phyloP scores from a whole-genome alignment of 305 asterid genomes.

The Fraxinus angustifolia region DNA sequence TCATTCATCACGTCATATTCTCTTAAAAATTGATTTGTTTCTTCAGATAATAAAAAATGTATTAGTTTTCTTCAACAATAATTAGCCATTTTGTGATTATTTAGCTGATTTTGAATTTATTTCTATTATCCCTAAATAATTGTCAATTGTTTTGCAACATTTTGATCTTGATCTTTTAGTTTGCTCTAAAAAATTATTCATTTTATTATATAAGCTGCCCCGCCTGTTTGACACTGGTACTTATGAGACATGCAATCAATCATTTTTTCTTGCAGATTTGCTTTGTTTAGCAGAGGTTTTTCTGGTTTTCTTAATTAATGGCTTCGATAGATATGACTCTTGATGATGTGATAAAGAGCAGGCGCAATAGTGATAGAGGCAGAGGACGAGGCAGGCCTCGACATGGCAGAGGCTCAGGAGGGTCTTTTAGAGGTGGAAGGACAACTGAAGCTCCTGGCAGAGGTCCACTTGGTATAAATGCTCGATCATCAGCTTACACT shows the following conservation, averaged over 20 bases:
- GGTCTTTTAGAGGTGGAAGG: slow-evolving; percentile 77
- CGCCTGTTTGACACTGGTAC: neutral
- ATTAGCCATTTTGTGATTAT: neutral
- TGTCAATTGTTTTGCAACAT: neutral
- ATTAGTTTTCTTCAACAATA: neutral
- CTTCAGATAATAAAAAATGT: neutral
- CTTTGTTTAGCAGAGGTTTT: neutral
- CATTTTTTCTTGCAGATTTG: neutral
- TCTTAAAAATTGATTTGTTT: neutral
- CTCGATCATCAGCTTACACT: slow-evolving; percentile 66
- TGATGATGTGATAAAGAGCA: slow-evolving; percentile 87
- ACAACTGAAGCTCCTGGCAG: slow-evolving; percentile 63
- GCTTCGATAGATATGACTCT: slow-evolving; percentile 89
- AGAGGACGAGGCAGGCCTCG: slow-evolving; percentile 68
- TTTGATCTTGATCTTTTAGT: neutral
- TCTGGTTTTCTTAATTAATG: slow-evolving; percentile 35
- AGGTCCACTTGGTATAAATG: slow-evolving; percentile 72
- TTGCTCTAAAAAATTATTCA: neutral
- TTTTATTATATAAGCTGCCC: neutral
- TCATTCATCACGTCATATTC: neutral
- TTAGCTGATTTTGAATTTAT: neutral
- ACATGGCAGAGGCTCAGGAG: slow-evolving; percentile 74
- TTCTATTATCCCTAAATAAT: neutral
- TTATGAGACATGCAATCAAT: neutral
- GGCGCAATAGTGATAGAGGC: slow-evolving; percentile 54